Percentiles rank a stretch among this genome's conserved stretches.
Conservation (phyloP, 768 basidiomycete species). For the Kockovaella imperatae region DNA sequence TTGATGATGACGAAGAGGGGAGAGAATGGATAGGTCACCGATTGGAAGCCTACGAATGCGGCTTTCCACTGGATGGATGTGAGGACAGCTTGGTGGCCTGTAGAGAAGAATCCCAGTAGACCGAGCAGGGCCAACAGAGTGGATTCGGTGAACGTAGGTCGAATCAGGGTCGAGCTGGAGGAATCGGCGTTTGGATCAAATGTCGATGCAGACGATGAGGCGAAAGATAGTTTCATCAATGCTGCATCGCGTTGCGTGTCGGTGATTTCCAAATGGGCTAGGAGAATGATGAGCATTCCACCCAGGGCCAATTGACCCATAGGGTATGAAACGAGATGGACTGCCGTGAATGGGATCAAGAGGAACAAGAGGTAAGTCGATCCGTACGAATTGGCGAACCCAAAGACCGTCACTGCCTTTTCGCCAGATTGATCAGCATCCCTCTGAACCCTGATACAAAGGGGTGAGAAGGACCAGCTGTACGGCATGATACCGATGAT, state of each 20-base stretch:
- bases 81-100: conserved; percentile 85
- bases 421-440: conserved; percentile 25
- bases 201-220: conserved; percentile 34
- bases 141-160: conserved; percentile 58
- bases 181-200: conserved; percentile 49
- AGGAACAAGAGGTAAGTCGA: conserved; percentile 80
- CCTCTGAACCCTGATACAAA: conserved; percentile 61
- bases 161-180: conserved; percentile 36
- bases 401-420: conserved; percentile 53
- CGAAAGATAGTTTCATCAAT: conserved; percentile 32
- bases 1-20: conserved; percentile 68
- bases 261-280: conserved; percentile 71
- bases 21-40: conserved; percentile 63
- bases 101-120: conserved; percentile 69
- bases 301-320: conserved; percentile 73
- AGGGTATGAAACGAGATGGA: conserved; percentile 62
- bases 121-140: conserved; percentile 68
- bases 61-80: conserved; percentile 92
- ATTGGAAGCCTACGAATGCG: conserved; percentile 71
- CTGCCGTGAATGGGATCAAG: conserved; percentile 55
- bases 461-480: conserved; percentile 65
- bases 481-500: conserved; percentile 51
- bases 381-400: conserved; percentile 84
- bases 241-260: conserved; percentile 71
- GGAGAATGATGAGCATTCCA: conserved; percentile 56